A percentile compares a stretch with the other conserved stretches of the same genome.
These are phyloP conservation scores for Brasilioporus rufonigricans DNA, from an alignment of 768 basidiomycete genomes.

Conservation along the genomic window DNA sequence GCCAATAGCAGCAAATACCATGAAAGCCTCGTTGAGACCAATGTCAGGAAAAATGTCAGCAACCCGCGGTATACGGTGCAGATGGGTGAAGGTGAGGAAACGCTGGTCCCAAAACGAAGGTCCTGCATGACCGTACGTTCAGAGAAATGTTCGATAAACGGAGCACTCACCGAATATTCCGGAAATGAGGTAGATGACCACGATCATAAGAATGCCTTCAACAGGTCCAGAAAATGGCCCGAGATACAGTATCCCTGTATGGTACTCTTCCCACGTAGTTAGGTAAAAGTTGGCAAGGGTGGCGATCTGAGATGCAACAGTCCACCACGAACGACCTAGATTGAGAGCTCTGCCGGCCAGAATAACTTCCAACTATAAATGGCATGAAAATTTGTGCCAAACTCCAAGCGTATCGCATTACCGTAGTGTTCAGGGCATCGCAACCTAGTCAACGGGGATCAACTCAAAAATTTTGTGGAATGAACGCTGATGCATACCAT, in stretches of 20 bases:
- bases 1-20: conserved; percentile 71
- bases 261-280: conserved; percentile 81
- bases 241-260: conserved; percentile 90
- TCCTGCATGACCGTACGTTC: conserved; percentile 41
- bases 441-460: conserved; percentile 51
- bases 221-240: conserved; percentile 94
- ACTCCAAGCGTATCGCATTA: conserved; percentile 30
- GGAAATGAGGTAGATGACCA: conserved; percentile 70
- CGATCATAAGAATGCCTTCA: conserved; percentile 90
- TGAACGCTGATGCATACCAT: conserved; percentile 51
- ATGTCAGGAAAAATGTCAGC: conserved; percentile 56
- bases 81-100: conserved; percentile 54
- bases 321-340: conserved; percentile 96
- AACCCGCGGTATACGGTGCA: conserved; percentile 51
- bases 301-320: conserved; percentile 77
- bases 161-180: conserved; percentile 62
- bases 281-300: conserved; percentile 71
- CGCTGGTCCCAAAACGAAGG: conserved; percentile 79
- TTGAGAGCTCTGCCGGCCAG: conserved; percentile 84
- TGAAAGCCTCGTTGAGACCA: conserved; percentile 82
- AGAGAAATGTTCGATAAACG: neutral
- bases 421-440: conserved; percentile 94
- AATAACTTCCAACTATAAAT: conserved; percentile 78
- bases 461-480: neutral
- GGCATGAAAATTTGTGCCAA: neutral